Evolutionary conservation across 768 basidiomycete species (phyloP).

Genomic region (Cyclocybe aegerita): DNA sequence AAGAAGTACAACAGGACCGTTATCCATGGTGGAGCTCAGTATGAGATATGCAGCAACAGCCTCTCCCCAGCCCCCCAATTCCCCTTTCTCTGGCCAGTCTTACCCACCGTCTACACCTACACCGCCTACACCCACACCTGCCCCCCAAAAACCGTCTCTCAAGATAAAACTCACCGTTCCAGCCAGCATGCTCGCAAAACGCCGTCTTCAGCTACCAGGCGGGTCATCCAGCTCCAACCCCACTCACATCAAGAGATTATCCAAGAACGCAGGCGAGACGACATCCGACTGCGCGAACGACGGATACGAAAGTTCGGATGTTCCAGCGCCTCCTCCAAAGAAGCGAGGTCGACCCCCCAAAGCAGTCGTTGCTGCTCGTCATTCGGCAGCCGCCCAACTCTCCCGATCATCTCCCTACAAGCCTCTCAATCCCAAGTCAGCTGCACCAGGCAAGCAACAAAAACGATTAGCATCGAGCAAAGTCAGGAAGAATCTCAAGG

Average conservation of each 20-base stretch:
- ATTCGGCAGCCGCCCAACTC: constrained; percentile 13
- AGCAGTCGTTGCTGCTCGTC: constrained; percentile 32
- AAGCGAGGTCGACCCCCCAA: constrained; percentile 62
- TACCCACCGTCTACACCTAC: constrained; percentile 33
- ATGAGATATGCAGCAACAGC: constrained; percentile 30
- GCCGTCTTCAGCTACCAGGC: constrained; percentile 14
- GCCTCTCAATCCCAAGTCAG: constrained; percentile 15
- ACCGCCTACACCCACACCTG: constrained; percentile 22
- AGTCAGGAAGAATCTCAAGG: constrained; percentile 25
- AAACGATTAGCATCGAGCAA: constrained; percentile 14
- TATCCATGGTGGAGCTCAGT: constrained; percentile 37
- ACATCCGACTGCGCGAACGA: constrained; percentile 39
- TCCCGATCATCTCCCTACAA: constrained; percentile 10
- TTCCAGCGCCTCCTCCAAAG: constrained; percentile 32
- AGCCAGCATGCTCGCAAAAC: constrained; percentile 48
- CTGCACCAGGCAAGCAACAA: constrained; percentile 13
- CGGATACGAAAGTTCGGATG: constrained; percentile 25
- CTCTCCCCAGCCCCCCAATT: constrained; percentile 1
- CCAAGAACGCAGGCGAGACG: constrained; percentile 28
- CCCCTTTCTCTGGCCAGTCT: constrained; percentile 15
- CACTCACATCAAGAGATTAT: constrained; percentile 19
- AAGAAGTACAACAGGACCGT: constrained; percentile 15
- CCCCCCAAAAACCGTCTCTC: constrained; percentile 38
- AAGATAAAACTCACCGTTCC: constrained; percentile 78
- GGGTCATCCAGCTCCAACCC: neutral